A percentile compares a stretch with the other conserved stretches of the same genome.
Conservation (phyloP, 2,329 filamentous ascomycete species). For the Pseudopyricularia cyperi region DNA sequence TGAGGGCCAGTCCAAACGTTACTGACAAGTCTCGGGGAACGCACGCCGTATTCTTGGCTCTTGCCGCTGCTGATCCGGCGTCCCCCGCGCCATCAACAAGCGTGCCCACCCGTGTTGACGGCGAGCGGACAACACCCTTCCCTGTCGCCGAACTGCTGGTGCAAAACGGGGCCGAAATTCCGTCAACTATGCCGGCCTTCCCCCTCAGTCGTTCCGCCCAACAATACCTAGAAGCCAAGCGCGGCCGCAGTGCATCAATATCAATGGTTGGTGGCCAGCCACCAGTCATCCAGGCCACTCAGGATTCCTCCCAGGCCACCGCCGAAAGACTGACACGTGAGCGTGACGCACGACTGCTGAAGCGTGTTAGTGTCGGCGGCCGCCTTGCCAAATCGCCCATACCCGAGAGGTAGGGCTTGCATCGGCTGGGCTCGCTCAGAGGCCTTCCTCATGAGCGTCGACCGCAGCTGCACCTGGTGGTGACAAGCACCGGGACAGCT, state of each 20-base stretch:
- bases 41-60: conserved; percentile 78
- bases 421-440: conserved; percentile 1
- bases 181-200: conserved; percentile 61
- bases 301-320: conserved; percentile 8
- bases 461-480: neutral
- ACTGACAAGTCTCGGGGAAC: conserved; percentile 78
- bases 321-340: conserved; percentile 43
- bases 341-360: conserved; percentile 58
- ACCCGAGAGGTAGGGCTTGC: conserved; percentile 40
- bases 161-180: conserved; percentile 89
- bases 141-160: conserved; percentile 81
- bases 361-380: conserved; percentile 66
- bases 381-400: conserved; percentile 54
- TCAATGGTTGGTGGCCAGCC: conserved; percentile 38
- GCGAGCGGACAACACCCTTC: conserved; percentile 53
- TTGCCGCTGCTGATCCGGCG: conserved; percentile 85
- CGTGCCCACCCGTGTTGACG: conserved; percentile 22
- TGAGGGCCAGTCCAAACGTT: conserved; percentile 77
- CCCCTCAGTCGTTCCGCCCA: conserved; percentile 71
- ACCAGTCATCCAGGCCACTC: conserved; percentile 38
- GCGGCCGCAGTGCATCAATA: conserved; percentile 25
- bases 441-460: neutral
- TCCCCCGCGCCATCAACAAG: conserved; percentile 25
- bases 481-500: neutral
- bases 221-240: conserved; percentile 73